Evolutionary conservation across 2,329 filamentous ascomycete species (phyloP), one percentile per base, ranked within the genome.

Genomic region (Beauveria varroae): DNA sequence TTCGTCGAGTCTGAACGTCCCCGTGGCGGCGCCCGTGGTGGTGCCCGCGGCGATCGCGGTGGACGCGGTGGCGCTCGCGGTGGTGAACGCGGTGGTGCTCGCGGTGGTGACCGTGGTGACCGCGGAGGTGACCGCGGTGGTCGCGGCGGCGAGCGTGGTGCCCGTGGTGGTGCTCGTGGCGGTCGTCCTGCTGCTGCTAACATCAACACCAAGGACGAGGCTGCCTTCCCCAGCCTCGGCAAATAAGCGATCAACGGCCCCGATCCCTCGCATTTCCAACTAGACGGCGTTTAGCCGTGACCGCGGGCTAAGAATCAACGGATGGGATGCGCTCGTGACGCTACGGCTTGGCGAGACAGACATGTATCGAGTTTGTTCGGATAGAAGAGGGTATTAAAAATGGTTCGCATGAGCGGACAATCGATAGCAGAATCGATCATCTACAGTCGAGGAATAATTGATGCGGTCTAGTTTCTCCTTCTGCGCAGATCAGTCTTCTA

Each of bases 1-100:
- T 91, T 84, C 75, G 82, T 90, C 69, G 90, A 93, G 80, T 81
- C 84, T 63, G 82, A 86, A 68, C 84, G 86, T 65, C 71, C 76
- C 67, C 76, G 81, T 63, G 76, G 78, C 66, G 79, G 80, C 67
- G 81, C 84, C 67, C 76, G 81, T 67, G 77, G 81, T 60, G 77
- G 81, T 64, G 80, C 82, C 67, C 81, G 83, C 65, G 82, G 78
- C 63, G 75, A 74, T 67, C 76, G 80, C 65, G 78, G 78, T 53
- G 75, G 74, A 58, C 76, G 81, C 71, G 78, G 79, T 66, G 79
- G 80, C 1, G 12, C 34, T 64, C 79, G 80, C 67, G 79, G 82
- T 65, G 77, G 78, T 37, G 60, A 52, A 70, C 73, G 75, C 67
- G 76, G 74, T 34, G 74, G 73, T 64, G 74, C 75, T 66, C 75